phyloP scores from a whole-genome alignment of 306 rosid species.

The Luffa aegyptiaca region DNA sequence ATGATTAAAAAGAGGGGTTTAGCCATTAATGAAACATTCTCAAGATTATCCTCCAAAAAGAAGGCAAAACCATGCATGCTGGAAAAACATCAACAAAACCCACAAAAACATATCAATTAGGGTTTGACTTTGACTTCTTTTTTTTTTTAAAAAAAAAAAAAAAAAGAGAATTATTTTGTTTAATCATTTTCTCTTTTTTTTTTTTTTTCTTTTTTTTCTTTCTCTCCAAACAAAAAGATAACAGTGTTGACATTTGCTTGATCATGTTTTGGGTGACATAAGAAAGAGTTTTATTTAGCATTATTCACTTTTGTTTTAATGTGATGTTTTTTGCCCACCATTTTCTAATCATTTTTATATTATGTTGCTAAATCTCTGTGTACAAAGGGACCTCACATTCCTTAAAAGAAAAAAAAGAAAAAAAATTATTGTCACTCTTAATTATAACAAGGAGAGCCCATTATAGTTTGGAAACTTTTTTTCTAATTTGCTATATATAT shows the following conservation, averaged over 20 bases:
- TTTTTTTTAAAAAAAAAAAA: not conserved
- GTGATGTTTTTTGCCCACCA: not conserved
- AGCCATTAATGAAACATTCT: not conserved
- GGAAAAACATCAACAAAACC: not conserved
- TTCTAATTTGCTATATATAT: too few relatives aligned
- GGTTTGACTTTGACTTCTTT: conserved; percentile 5
- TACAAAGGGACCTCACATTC: not conserved
- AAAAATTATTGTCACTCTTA: not conserved
- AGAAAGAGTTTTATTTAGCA: not conserved
- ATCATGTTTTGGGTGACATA: conserved; percentile 5
- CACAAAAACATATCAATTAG: conserved; percentile 1
- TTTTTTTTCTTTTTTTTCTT: not conserved
- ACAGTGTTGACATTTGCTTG: not conserved
- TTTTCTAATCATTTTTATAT: conserved; percentile 4
- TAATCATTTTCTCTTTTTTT: too few relatives aligned
- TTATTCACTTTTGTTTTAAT: not conserved
- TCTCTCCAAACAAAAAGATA: not conserved
- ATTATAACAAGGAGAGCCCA: not conserved
- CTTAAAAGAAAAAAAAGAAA: not conserved
- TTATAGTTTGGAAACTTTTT: not conserved
- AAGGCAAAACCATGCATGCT: conserved; percentile 3
- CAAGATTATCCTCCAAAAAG: not conserved
- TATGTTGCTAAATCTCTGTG: not conserved
- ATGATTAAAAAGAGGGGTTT: not conserved
- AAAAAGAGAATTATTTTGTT: not conserved